A percentile compares a stretch with the other conserved stretches of the same genome.
These are phyloP conservation scores for Pseudogymnoascus sp. DNA, from an alignment of 2,329 filamentous ascomycete genomes.

Conservation along the genomic window DNA sequence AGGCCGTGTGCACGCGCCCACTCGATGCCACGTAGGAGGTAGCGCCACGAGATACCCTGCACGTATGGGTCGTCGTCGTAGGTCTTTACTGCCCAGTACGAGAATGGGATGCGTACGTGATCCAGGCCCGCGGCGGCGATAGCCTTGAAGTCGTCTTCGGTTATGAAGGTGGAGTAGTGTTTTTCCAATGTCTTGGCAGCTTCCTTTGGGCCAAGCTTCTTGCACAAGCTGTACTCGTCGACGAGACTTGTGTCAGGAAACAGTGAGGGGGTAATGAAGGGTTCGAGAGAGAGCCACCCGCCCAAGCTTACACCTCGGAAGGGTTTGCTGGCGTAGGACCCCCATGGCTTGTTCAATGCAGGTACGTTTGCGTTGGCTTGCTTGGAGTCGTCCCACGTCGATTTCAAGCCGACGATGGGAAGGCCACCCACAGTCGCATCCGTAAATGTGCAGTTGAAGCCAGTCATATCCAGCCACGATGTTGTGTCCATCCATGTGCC, in stretches of 20 bases:
- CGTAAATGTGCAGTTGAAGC: slow-evolving; percentile 94
- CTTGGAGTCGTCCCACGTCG: slow-evolving; percentile 75
- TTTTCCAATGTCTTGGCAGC: slow-evolving; percentile 65
- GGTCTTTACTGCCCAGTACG: slow-evolving; percentile 86
- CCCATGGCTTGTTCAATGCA: slow-evolving; percentile 67
- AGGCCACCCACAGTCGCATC: slow-evolving; percentile 74
- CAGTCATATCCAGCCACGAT: slow-evolving; percentile 77
- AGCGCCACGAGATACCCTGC: slow-evolving; percentile 81
- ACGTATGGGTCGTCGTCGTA: slow-evolving; percentile 87
- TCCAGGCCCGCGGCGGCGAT: slow-evolving; percentile 86
- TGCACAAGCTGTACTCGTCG: slow-evolving; percentile 78
- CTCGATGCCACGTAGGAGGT: slow-evolving; percentile 86
- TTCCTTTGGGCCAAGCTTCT: slow-evolving; percentile 59
- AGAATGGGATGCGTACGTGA: slow-evolving; percentile 92
- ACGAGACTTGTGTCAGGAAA: slow-evolving; percentile 67
- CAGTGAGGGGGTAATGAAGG: slow-evolving; percentile 89
- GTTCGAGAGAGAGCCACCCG: slow-evolving; percentile 89
- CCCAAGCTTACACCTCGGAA: slow-evolving; percentile 89
- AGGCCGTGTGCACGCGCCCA: slow-evolving; percentile 89
- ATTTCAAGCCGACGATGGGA: slow-evolving; percentile 80
- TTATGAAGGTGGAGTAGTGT: slow-evolving; percentile 87
- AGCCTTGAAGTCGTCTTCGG: slow-evolving; percentile 72
- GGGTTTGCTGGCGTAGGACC: slow-evolving; percentile 66
- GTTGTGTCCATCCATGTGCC: not conserved
- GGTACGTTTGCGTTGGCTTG: slow-evolving; percentile 74